Base-by-base conservation (phyloP, 1,284 basidiomycete genomes). In the Ceratobasidium sp. region DNA sequence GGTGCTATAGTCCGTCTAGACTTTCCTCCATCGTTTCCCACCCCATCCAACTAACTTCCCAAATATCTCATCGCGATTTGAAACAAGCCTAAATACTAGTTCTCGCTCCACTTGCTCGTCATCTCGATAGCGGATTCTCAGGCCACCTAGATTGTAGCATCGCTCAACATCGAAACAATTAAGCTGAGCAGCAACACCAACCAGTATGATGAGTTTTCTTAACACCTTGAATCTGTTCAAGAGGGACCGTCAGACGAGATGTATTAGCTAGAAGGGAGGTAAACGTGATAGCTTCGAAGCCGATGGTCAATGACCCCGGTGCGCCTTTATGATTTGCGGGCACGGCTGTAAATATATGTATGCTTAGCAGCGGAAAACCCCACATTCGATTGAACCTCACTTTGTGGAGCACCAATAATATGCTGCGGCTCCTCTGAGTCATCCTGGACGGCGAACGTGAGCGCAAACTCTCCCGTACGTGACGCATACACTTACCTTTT, bases 281-380 rank as follows among this genome's bases (percentile, higher is more conserved):
- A 82, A 92, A 92, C 80, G 85, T 86, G 20, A 93, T 81, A 15
- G 83, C 83, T 13, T 84, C 84, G 20, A 85, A 78, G 3, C 90
- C 89, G 77, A 92, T 79, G 26, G 90, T 91, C 71, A 93, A 88
- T 42, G 91, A 82, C 1, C 91, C 91, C 1, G 90, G 89, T 5
- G 84, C 83, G 66, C 89, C 87, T 50, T 84, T 84, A 78, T 89
- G 86, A 78, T 92, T 90, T 52, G 90, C 90, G 62, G 90, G 87
- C 84, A 89, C 92, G 2, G 90, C 91, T 92, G 80, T 33, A 54
- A n/a, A 40, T 59, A 50, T 23, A 42, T 57, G 38, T n/a, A n/a
- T 44, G 70, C 77, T 73, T 77, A 40, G 78, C 44, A 59, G 79
- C 69, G 67, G 23, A 61, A 10, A 26, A 59, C 9, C 7, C 6